These are phyloP conservation scores for Aspergillus clavatus DNA, from an alignment of 2,329 filamentous ascomycete genomes.

Conservation along the genomic window DNA sequence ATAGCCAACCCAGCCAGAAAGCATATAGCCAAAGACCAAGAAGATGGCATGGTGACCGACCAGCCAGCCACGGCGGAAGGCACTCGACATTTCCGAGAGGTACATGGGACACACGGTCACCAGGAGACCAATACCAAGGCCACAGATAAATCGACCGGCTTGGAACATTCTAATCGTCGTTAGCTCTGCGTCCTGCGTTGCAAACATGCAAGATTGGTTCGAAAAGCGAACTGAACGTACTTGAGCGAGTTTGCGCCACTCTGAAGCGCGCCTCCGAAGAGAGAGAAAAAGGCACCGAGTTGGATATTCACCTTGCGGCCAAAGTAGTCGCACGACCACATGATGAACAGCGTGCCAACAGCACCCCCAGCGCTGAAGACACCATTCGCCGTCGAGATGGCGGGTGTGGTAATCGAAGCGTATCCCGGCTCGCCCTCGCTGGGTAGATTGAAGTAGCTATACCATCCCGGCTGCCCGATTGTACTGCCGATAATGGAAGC, in stretches of 20 bases:
- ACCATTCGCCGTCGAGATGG: conserved; percentile 48
- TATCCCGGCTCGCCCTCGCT: conserved; percentile 43
- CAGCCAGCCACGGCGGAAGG: conserved; percentile 41
- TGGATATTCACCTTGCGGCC: conserved; percentile 46
- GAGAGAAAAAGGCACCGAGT: conserved; percentile 40
- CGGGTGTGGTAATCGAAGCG: conserved; percentile 42
- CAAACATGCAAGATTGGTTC: neutral
- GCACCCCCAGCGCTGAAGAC: conserved; percentile 48
- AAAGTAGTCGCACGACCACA: conserved; percentile 46
- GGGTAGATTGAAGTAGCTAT: conserved; percentile 47
- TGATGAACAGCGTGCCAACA: conserved; percentile 45
- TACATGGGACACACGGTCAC: conserved; percentile 46
- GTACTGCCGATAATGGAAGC: conserved; percentile 50
- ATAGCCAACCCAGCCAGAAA: conserved; percentile 43
- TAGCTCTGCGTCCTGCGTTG: neutral
- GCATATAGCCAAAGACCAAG: conserved; percentile 46
- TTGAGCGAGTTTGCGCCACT: conserved; percentile 42
- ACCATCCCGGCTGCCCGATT: conserved; percentile 52
- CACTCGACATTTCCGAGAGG: conserved; percentile 41
- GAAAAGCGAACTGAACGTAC: conserved; percentile 26
- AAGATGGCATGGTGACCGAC: conserved; percentile 46
- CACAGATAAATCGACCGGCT: conserved; percentile 40
- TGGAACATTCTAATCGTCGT: conserved; percentile 39
- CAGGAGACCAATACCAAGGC: conserved; percentile 41
- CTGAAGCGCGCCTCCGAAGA: conserved; percentile 47